These are phyloP conservation scores for Diutina ranongensis DNA, from an alignment of 1,139 yeast species.

Conservation along the genomic window DNA sequence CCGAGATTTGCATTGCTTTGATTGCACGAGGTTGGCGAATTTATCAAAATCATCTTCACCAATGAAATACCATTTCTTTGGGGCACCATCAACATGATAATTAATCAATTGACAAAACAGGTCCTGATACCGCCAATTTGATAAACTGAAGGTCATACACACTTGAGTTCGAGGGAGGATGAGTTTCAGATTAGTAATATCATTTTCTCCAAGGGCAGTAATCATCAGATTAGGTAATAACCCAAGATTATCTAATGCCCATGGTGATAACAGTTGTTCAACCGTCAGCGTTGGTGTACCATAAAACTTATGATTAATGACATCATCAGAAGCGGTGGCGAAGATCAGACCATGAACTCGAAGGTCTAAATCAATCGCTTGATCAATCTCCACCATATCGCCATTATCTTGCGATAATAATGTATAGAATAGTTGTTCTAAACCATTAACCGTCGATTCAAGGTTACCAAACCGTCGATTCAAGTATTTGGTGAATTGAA, in stretches of 20 bases:
- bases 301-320: not conserved
- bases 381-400: slow-evolving; percentile 22
- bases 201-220: slow-evolving; percentile 23
- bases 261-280: slow-evolving; percentile 17
- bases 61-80: slow-evolving; percentile 70
- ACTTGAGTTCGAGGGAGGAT: slow-evolving; percentile 21
- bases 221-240: slow-evolving; percentile 41
- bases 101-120: slow-evolving; percentile 59
- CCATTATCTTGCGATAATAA: slow-evolving; percentile 8
- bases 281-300: not conserved
- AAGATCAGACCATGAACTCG: slow-evolving; percentile 18
- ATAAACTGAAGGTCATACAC: slow-evolving; percentile 61
- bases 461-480: slow-evolving; percentile 8
- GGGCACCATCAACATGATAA: slow-evolving; percentile 60
- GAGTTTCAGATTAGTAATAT: slow-evolving; percentile 31
- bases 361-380: slow-evolving; percentile 18
- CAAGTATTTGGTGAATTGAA: slow-evolving; percentile 21
- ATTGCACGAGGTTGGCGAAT: slow-evolving; percentile 38
- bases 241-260: slow-evolving; percentile 66
- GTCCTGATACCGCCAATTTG: slow-evolving; percentile 70
- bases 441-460: slow-evolving; percentile 18
- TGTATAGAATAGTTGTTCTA: slow-evolving; percentile 38
- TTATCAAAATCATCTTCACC: slow-evolving; percentile 56
- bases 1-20: not conserved
- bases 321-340: slow-evolving; percentile 17